Base-by-base conservation (phyloP, 345 rosid genomes). In the Gynandropsis gynandra region DNA sequence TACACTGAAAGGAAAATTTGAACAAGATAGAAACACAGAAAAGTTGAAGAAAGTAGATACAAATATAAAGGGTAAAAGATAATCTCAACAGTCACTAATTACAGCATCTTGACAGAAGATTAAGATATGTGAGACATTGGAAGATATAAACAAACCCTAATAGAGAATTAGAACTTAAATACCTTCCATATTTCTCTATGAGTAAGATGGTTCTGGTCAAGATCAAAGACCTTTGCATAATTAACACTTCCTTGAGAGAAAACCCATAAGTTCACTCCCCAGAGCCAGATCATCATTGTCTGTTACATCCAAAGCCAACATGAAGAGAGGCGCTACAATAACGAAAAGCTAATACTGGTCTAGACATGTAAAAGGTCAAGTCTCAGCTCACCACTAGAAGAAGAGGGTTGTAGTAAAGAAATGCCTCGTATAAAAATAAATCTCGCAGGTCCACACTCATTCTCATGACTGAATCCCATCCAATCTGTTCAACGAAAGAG, bases 131-230 rank as follows among this genome's bases (percentile, higher is more conserved):
- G 7, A 2, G 39, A 16, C 27, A 39, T 29, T 39, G 19, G 38
- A 5, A 16, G 16, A 20, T 14, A 46, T 6, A 16, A 9, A 50
- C 19, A 9, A 6, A 16, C 17, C 33, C 1, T 11, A 35, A 8
- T 16, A 46, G 1, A 24, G 1, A 27, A 12, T 41, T 4, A 2
- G 1, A 34, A 29, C 10, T 35, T 27, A 62, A 53, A 46, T 68
- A 92, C 99, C 99, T 88, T 92, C 97, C 97, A 92, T 59, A 83
- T 83, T 63, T 88, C 99, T 75, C 79, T 69, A 54, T 92, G 85
- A 9, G 88, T 81, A 38, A 92, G 97, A 71, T 85, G 95, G 61
- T 74, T 80, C 65, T 88, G 99, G 50, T 92, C 89, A 4, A 92
- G 94, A 74, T 88, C 75, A 54, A 92, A 92, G 56, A 88, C 75